Conservation (phyloP, 1,284 basidiomycete species). For the Vanrija sp. region DNA sequence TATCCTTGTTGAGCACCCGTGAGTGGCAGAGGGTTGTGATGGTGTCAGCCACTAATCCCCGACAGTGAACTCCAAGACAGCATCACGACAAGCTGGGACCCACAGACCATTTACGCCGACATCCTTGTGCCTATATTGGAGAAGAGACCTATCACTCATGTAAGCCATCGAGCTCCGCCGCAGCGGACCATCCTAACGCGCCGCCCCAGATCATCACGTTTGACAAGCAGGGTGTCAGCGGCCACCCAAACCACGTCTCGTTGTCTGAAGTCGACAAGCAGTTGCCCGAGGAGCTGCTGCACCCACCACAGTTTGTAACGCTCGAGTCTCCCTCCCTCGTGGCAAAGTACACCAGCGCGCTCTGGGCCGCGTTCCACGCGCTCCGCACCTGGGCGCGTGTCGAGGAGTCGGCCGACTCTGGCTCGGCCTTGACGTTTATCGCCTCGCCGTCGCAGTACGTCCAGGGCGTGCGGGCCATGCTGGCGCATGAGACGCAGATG, state of each 20-base stretch:
- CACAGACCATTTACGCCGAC: constrained; percentile 56
- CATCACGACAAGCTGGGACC: constrained; percentile 65
- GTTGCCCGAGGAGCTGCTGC: constrained; percentile 7
- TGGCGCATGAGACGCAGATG: constrained; percentile 68
- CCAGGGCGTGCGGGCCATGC: constrained; percentile 65
- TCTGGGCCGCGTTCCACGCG: constrained; percentile 27
- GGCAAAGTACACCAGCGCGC: constrained; percentile 51
- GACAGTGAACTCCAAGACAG: constrained; percentile 56
- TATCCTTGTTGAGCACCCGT: constrained; percentile 69
- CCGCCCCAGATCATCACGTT: constrained; percentile 78
- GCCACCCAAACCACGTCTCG: constrained; percentile 84
- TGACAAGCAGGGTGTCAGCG: constrained; percentile 73
- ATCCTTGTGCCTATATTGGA: constrained; percentile 53
- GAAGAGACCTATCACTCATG: neutral
- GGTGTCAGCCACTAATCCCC: constrained; percentile 39
- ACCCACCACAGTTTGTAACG: constrained; percentile 53
- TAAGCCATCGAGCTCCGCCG: neutral
- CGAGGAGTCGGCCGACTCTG: constrained; percentile 7
- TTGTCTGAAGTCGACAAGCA: constrained; percentile 57
- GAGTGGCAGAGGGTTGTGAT: constrained; percentile 38
- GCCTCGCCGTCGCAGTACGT: constrained; percentile 59
- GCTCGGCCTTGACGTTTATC: constrained; percentile 45
- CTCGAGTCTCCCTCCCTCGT: constrained; percentile 59
- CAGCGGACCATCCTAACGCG: neutral
- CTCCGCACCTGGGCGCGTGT: constrained; percentile 46